phyloP scores from a whole-genome alignment of 73 alveolate genomes.

The Durusdinium trenchii region DNA sequence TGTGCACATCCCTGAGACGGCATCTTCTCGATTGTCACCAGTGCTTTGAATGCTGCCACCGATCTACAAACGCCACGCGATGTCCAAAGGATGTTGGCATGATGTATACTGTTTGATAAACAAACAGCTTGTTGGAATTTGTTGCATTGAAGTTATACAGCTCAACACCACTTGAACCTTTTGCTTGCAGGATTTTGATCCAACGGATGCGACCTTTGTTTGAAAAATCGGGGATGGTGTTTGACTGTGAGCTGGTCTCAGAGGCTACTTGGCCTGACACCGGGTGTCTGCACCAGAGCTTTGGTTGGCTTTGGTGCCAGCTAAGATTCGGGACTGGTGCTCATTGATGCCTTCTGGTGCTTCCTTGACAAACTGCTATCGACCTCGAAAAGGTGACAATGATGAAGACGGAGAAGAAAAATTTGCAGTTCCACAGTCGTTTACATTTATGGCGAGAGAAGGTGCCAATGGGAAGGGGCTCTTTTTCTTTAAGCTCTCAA shows the following conservation, averaged over 20 bases:
- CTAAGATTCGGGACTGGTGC: slow-evolving; percentile 39
- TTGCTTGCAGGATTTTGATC: background rate
- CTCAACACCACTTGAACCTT: background rate
- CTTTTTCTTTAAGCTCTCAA: background rate
- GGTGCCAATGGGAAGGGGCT: background rate
- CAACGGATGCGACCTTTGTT: background rate
- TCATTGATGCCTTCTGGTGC: background rate
- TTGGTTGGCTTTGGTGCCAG: background rate
- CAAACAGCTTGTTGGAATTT: background rate
- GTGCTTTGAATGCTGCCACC: background rate
- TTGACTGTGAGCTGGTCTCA: background rate
- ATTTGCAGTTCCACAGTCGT: background rate
- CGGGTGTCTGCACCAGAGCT: background rate
- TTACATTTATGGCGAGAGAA: slow-evolving; percentile 40
- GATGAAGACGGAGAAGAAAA: background rate
- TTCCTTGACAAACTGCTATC: slow-evolving; percentile 1
- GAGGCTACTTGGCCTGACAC: background rate
- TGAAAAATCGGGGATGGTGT: background rate
- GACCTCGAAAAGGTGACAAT: background rate
- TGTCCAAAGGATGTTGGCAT: background rate
- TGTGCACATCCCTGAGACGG: slow-evolving; percentile 30
- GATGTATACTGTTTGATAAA: too few species aligned
- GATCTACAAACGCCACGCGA: slow-evolving; percentile 17
- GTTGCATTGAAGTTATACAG: background rate
- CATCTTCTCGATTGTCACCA: background rate